Evolutionary conservation across 2,329 filamentous ascomycete genomes (phyloP), one percentile per base, ranked within the genome.

Genomic region (Fusarium nanum): DNA sequence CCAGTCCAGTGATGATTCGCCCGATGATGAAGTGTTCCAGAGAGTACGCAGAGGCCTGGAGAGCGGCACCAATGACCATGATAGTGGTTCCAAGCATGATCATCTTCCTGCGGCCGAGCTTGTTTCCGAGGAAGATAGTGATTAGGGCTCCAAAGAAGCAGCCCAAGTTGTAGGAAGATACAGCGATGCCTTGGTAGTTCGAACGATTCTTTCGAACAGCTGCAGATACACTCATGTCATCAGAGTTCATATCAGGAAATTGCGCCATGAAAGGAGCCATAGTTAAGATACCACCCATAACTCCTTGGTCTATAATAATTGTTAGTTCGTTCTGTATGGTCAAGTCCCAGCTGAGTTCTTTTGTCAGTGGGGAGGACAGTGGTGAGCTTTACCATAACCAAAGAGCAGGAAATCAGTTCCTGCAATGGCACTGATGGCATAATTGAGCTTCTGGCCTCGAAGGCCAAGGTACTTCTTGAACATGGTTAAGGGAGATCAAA

Each of bases 201-300:
- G 87, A 84, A 20, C 86, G 83, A 58, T 77, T 73, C 34, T 81
- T 80, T 50, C 77, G 77, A 56, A 82, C 75, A 3, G 74, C 56
- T 1, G 68, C 34, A 45, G 76, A 75, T 20, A 80, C 75, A 85
- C 84, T 64, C 1, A 66, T 64, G n/a, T 73, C 75, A 5, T 72
- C 85, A 7, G 85, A 79, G 22, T 85, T 80, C 74, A 72, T 82
- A 7, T 86, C 86, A 41, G 88, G 79, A 78, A 91, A 91, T 74
- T 86, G 88, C 2, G 75, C 62, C 20, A 89, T 82, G 76, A 91
- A 90, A 71, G 87, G 80, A 28, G 82, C 80, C 12, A 94, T 85
- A 5, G 91, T 93, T 60, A 95, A 82, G 68, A 95, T 88, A 60
- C 90, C 90, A 47, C 90, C 92, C 85, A 92, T 93, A 12, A 93